phyloP scores from a whole-genome alignment of 1,139 yeast species.

The Candida gigantensis region DNA sequence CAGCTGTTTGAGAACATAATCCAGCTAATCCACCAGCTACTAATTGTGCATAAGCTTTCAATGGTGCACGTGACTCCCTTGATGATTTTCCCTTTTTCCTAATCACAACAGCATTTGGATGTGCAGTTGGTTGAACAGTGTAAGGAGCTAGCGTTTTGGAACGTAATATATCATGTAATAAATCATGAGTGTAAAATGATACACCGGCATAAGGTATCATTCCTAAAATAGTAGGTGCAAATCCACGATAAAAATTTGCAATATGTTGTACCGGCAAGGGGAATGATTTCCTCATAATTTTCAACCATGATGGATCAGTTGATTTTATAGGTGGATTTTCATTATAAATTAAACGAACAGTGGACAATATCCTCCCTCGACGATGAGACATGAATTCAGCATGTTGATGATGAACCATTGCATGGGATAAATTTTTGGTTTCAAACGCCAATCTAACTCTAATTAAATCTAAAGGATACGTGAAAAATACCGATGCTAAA shows the following conservation, averaged over 20 bases:
- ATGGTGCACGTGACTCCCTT: slow-evolving; percentile 63
- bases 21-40: slow-evolving; percentile 96
- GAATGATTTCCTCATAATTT: slow-evolving; percentile 31
- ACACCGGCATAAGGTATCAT: slow-evolving; percentile 99
- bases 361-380: slow-evolving; percentile 57
- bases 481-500: slow-evolving; percentile 78
- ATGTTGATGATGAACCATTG: slow-evolving; percentile 24
- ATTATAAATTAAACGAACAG: slow-evolving; percentile 55
- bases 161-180: slow-evolving; percentile 82
- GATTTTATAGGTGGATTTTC: slow-evolving; percentile 57
- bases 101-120: slow-evolving; percentile 4
- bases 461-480: slow-evolving; percentile 89
- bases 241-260: slow-evolving; percentile 88
- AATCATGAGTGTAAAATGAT: slow-evolving; percentile 90
- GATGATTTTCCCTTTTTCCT: slow-evolving; percentile 22
- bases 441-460: slow-evolving; percentile 92
- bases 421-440: slow-evolving; percentile 48
- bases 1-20: slow-evolving; percentile 91
- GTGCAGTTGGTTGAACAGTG: slow-evolving; percentile 44
- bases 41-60: slow-evolving; percentile 88
- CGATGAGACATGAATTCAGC: slow-evolving; percentile 25
- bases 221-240: slow-evolving; percentile 90
- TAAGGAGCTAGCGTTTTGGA: slow-evolving; percentile 52
- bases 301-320: slow-evolving; percentile 40
- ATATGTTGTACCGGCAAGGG: slow-evolving; percentile 42